Conservation (phyloP, 306 rosid species). For the Acmispon strigosus region DNA sequence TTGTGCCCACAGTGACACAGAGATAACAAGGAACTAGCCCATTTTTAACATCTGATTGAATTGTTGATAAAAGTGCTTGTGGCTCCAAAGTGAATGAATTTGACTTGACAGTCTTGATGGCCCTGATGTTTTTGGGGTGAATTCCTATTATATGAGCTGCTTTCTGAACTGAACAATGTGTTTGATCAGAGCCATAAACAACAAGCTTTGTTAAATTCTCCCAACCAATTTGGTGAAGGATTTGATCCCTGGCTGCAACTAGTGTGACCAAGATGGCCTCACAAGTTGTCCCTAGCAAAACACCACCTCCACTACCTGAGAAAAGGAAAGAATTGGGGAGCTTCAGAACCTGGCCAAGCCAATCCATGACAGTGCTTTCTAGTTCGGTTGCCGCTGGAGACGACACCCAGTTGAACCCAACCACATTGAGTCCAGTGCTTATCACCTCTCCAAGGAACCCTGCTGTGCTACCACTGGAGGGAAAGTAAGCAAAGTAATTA, state of each 20-base stretch:
- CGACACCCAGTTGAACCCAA: conserved; percentile 57
- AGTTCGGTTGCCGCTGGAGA: conserved; percentile 64
- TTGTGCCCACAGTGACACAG: conserved; percentile 55
- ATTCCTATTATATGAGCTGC: conserved; percentile 50
- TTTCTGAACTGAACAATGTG: conserved; percentile 48
- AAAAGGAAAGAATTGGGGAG: conserved; percentile 43
- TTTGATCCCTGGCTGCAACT: conserved; percentile 42
- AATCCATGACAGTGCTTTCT: conserved; percentile 55
- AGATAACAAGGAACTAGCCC: conserved; percentile 55
- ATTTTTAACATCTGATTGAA: conserved; percentile 27
- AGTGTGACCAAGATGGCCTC: conserved; percentile 50
- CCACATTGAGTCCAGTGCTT: conserved; percentile 47
- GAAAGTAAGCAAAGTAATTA: conserved; percentile 53
- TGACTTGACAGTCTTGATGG: conserved; percentile 20
- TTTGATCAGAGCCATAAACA: conserved; percentile 62
- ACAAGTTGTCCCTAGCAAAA: conserved; percentile 49
- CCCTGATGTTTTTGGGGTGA: conserved; percentile 26
- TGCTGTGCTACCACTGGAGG: conserved; percentile 50
- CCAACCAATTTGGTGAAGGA: background rate
- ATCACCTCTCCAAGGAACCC: conserved; percentile 58
- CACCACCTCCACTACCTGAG: conserved; percentile 56
- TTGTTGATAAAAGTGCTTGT: background rate
- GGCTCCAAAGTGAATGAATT: conserved; percentile 31
- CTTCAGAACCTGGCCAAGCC: conserved; percentile 43
- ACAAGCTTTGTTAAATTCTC: conserved; percentile 27